Evolutionary conservation across 2,329 filamentous ascomycete species (phyloP).

Genomic region (Dichotomopilus funicola): DNA sequence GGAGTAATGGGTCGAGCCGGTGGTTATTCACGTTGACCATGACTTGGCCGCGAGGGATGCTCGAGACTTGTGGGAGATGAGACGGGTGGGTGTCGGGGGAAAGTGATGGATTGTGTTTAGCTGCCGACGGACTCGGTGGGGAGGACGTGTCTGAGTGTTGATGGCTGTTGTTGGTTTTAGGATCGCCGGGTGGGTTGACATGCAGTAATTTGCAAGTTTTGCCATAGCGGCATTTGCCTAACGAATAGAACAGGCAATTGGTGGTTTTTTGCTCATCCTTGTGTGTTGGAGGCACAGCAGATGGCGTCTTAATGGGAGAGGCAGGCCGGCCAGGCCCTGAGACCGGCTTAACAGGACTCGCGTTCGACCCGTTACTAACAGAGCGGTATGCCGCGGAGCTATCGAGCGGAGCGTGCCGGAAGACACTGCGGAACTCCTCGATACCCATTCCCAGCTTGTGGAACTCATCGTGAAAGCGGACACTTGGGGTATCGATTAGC

Average conservation of each 20-base stretch:
- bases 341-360: not conserved
- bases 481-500: slow-evolving; percentile 36
- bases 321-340: not conserved
- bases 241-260: slow-evolving; percentile 23
- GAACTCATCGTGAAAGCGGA: slow-evolving; percentile 43
- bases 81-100: slow-evolving; percentile 7
- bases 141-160: not conserved
- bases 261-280: slow-evolving; percentile 16
- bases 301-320: not conserved
- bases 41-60: slow-evolving; percentile 25
- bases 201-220: slow-evolving; percentile 27
- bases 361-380: not conserved
- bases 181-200: slow-evolving; percentile 9
- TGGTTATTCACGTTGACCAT: slow-evolving; percentile 25
- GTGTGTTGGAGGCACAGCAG: not conserved
- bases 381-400: not conserved
- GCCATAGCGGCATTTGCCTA: slow-evolving; percentile 29
- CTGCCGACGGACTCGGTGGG: not conserved
- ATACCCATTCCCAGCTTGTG: slow-evolving; percentile 43
- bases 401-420: slow-evolving; percentile 30
- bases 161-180: not conserved
- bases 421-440: slow-evolving; percentile 46
- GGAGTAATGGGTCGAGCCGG: slow-evolving; percentile 28
- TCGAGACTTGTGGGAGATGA: slow-evolving; percentile 19
- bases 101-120: not conserved